These are phyloP conservation scores for Heliamphora pulchella DNA, from an alignment of 179 eudicot genomes.

Conservation along the genomic window DNA sequence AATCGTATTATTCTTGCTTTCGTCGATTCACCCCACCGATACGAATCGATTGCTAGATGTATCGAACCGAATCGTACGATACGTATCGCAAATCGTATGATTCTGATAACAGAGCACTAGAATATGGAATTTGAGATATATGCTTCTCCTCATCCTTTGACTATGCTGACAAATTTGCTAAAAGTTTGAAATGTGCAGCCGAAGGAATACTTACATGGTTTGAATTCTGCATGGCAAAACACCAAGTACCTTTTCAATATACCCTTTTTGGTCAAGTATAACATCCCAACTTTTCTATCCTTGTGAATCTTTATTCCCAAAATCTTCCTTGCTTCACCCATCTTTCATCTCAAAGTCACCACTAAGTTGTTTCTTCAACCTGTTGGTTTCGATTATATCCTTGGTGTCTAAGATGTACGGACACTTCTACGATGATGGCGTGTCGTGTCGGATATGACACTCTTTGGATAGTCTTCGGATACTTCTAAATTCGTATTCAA, in stretches of 20 bases:
- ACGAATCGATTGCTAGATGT: no score
- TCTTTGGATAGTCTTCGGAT: no score
- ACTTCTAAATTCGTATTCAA: no score
- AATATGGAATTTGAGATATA: not conserved
- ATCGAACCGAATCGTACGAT: no score
- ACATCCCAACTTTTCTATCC: not conserved
- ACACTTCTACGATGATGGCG: no score
- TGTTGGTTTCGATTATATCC: no score
- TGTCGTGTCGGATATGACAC: no score
- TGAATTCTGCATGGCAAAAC: slow-evolving; percentile 5
- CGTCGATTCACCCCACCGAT: no score
- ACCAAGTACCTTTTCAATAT: slow-evolving; percentile 9
- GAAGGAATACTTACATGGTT: slow-evolving; percentile 1
- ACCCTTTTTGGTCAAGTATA: not conserved
- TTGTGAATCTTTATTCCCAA: not conserved
- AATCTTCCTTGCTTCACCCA: not conserved
- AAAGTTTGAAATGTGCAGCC: slow-evolving; percentile 10
- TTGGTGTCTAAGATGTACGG: no score
- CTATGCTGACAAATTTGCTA: not conserved
- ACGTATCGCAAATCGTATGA: not conserved
- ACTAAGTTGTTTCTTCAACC: not conserved
- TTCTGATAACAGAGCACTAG: not conserved
- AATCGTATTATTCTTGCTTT: no score
- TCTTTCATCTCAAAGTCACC: not conserved
- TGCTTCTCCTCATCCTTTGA: not conserved